Conservation (phyloP, 352 stramenopile genomes). For the Albugo candida region DNA sequence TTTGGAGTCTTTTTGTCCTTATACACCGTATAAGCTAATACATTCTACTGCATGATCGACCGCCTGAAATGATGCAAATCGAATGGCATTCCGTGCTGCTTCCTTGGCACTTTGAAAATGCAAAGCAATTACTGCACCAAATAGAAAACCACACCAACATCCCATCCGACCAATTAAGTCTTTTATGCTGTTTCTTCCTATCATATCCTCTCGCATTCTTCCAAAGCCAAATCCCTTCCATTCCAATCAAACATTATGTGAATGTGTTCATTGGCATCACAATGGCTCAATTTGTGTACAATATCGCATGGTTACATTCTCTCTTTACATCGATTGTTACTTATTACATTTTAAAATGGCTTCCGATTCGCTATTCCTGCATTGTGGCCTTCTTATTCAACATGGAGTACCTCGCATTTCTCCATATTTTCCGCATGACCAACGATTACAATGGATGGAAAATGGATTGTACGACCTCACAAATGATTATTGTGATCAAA, state of each 20-base stretch:
- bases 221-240: constrained; percentile 64
- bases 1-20: too few species aligned
- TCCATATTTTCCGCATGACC: constrained; percentile 90
- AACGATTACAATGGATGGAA: constrained; percentile 90
- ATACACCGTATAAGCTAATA: too few species aligned
- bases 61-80: too few species aligned
- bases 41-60: too few species aligned
- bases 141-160: constrained; percentile 11
- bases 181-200: constrained; percentile 77
- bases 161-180: constrained; percentile 47
- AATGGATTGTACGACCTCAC: constrained; percentile 66
- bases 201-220: constrained; percentile 86
- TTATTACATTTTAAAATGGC: constrained; percentile 58
- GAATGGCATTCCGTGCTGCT: too few species aligned
- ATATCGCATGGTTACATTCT: constrained; percentile 87
- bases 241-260: constrained; percentile 78
- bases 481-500: constrained; percentile 95
- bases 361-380: constrained; percentile 24
- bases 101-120: too few species aligned
- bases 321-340: constrained; percentile 80
- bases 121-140: too few species aligned
- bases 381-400: constrained; percentile 84
- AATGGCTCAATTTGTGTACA: constrained; percentile 88
- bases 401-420: constrained; percentile 81
- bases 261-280: constrained; percentile 83